Conservation (phyloP, 192 early-diverging fungal genomes). For the Chytriomyces hyalinus region DNA sequence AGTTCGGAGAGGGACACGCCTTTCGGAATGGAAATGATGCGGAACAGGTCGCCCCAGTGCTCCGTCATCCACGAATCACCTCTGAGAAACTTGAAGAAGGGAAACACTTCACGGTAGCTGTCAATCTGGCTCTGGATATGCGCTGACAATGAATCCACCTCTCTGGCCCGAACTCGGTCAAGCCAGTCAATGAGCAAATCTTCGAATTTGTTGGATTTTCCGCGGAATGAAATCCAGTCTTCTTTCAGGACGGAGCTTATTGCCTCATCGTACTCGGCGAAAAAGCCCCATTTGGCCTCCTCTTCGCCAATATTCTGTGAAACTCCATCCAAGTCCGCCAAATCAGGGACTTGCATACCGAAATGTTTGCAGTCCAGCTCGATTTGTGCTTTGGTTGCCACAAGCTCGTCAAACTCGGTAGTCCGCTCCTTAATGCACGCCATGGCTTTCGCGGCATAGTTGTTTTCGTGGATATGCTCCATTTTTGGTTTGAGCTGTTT, state of each 20-base stretch:
- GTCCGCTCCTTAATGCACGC: conserved; percentile 49
- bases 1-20: conserved; percentile 52
- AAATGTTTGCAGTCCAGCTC: conserved; percentile 55
- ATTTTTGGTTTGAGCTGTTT: conserved; percentile 59
- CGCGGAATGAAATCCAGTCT: conserved; percentile 64
- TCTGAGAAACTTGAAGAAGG: conserved; percentile 56
- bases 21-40: conserved; percentile 47
- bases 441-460: conserved; percentile 42
- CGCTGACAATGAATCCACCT: conserved; percentile 43
- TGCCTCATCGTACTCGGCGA: conserved; percentile 40
- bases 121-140: conserved; percentile 53
- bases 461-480: conserved; percentile 26
- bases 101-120: conserved; percentile 41
- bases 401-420: conserved; percentile 53
- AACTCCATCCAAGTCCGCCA: conserved; percentile 45
- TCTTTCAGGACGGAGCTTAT: conserved; percentile 39
- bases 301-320: conserved; percentile 33
- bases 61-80: conserved; percentile 65
- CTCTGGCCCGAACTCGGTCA: conserved; percentile 41
- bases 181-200: conserved; percentile 52
- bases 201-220: conserved; percentile 50
- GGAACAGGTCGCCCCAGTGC: conserved; percentile 65
- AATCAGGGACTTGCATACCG: conserved; percentile 45
- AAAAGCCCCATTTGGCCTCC: conserved; percentile 52
- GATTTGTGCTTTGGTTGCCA: conserved; percentile 47